A percentile compares a stretch with the other conserved stretches of the same genome.
Evolutionary conservation across 2,329 filamentous ascomycete genomes (phyloP).

Genomic region (Ophiobolus disseminans): DNA sequence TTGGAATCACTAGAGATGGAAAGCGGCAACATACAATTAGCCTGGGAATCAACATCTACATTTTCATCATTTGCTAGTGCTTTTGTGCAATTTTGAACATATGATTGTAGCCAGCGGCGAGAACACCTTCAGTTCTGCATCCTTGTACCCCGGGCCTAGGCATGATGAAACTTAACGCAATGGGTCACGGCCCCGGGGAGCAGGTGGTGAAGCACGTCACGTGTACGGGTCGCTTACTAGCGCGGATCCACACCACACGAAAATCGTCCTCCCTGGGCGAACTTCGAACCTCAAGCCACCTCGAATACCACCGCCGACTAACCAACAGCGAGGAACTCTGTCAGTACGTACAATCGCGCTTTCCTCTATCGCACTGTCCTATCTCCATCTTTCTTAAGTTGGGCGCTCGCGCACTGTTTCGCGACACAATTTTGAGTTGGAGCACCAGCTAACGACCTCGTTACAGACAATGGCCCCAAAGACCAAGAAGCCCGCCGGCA

Average conservation of each 20-base stretch:
- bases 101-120: too few relatives aligned
- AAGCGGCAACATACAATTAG: too few relatives aligned
- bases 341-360: constrained; percentile 27
- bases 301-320: constrained; percentile 35
- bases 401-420: neutral
- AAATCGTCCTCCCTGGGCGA: constrained; percentile 16
- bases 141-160: too few relatives aligned
- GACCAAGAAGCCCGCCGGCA: constrained; percentile 69
- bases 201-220: too few relatives aligned
- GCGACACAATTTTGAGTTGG: neutral
- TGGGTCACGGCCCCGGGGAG: too few relatives aligned
- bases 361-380: neutral
- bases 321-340: constrained; percentile 34
- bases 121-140: too few relatives aligned
- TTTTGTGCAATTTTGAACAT: too few relatives aligned
- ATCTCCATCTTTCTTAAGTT: neutral
- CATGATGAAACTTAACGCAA: too few relatives aligned
- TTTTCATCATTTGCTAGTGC: too few relatives aligned
- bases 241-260: constrained; percentile 26
- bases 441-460: constrained; percentile 24
- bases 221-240: constrained; percentile 17
- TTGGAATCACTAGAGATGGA: too few relatives aligned
- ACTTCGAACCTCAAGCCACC: constrained; percentile 27
- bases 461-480: constrained; percentile 51
- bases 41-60: too few relatives aligned